phyloP scores from a whole-genome alignment of 352 stramenopile species.

The Blastocystis sp. region DNA sequence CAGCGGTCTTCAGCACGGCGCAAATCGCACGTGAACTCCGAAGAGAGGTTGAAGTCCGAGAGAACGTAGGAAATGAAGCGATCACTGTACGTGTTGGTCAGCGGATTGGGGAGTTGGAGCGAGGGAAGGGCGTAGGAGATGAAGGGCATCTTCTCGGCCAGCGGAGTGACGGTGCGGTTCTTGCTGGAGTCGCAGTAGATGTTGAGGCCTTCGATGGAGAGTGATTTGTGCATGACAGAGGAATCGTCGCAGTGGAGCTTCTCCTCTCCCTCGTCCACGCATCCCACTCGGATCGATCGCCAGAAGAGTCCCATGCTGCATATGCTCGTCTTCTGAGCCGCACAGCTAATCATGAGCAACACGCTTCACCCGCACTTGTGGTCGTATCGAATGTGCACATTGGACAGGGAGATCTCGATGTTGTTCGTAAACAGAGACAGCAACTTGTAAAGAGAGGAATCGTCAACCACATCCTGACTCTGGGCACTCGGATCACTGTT shows the following conservation, averaged over 20 bases:
- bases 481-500: too few species aligned
- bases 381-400: slow-evolving; percentile 35
- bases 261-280: neutral
- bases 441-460: slow-evolving; percentile 16
- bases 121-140: neutral
- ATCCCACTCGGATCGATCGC: neutral
- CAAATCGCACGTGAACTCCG: slow-evolving; percentile 1
- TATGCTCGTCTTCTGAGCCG: neutral
- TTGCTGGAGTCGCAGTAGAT: neutral
- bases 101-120: too few species aligned
- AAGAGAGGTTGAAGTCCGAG: neutral
- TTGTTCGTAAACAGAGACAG: slow-evolving; percentile 58
- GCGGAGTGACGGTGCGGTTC: neutral
- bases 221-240: slow-evolving; percentile 3
- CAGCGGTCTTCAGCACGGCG: slow-evolving; percentile 5
- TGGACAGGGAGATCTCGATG: neutral
- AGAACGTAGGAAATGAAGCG: neutral
- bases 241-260: neutral
- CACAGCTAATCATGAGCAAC: neutral
- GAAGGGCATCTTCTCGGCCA: neutral
- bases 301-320: neutral
- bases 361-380: neutral
- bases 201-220: neutral
- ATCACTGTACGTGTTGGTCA: neutral
- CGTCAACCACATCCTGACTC: slow-evolving; percentile 17